Conservation (phyloP, 257 asterid genomes). For the Marsdenia floribunda region DNA sequence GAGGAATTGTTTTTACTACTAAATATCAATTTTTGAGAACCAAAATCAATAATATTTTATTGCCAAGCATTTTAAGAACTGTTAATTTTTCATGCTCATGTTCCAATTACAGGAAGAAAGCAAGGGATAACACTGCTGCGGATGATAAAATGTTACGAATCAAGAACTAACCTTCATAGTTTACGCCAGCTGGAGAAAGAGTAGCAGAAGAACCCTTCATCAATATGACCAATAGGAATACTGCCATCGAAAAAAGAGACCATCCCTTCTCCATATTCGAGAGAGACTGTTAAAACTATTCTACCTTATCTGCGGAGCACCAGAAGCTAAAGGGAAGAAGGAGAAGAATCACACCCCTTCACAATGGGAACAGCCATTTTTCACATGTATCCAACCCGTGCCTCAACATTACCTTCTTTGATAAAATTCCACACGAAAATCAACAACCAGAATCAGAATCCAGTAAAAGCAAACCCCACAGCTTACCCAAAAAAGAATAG, state of each 20-base stretch:
- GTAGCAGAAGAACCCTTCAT: conserved; percentile 57
- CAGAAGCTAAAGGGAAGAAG: conserved; percentile 21
- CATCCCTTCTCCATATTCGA: conserved; percentile 47
- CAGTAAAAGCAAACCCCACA: conserved; percentile 24
- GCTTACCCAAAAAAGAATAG: conserved; percentile 24
- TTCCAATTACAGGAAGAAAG: background rate
- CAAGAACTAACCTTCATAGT: conserved; percentile 77
- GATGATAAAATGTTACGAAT: background rate
- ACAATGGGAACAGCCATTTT: conserved; percentile 26
- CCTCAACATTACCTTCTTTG: conserved; percentile 27
- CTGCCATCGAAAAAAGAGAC: conserved; percentile 34
- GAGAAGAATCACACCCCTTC: background rate
- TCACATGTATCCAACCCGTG: conserved; percentile 11
- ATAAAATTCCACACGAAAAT: conserved; percentile 26
- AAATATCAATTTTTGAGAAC: background rate
- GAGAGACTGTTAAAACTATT: conserved; percentile 17
- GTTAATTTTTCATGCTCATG: background rate
- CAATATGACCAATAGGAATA: conserved; percentile 42
- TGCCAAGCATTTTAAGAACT: background rate
- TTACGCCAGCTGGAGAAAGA: conserved; percentile 93
- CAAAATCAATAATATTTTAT: background rate
- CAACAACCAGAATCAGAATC: conserved; percentile 28
- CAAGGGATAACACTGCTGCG: background rate
- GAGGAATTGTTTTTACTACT: background rate
- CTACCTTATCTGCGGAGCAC: conserved; percentile 29